Base-by-base conservation (phyloP, 148 eudicot genomes). In the Rhododendron mucronatum region DNA sequence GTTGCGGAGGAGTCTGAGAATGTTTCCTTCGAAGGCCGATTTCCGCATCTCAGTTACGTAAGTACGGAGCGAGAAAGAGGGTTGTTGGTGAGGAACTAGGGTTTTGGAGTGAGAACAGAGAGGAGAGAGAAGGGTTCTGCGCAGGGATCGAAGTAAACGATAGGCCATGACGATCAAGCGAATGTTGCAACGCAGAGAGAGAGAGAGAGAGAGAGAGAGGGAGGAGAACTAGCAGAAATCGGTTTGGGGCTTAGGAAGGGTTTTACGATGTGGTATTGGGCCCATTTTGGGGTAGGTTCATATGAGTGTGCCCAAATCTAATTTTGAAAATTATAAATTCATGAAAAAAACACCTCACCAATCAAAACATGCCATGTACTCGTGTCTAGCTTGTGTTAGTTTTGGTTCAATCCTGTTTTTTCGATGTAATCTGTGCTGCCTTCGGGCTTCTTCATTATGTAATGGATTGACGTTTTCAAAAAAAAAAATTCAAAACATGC, bases 1-100 rank as follows among this genome's bases (percentile, higher is more conserved):
- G 75, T 92, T 91, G 41, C 97, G 94, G 33, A 96, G 91, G 79
- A 92, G 94, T 13, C 97, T 91, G 65, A 93, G 91, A 48, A 95
- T 84, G 48, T 90, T 92, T 5, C 79, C 92, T 48, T 96, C 92
- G 82, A 92, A 91, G 13, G 98, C 94, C 11, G 94, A 91, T 51
- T 89, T 92, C 55, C 96, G 90, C 96, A 93, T 91, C n/a, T 90
- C 92, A 9, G 88, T 74, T 2, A 86, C 85, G 77, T 82, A 91
- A 85, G 57, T 87, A 86, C 95, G 59, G 1, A 37, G 33, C 37
- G 76, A 71, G 53, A 71, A 5, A 81, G 78, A 41, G 65, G 81
- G 67, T 16, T 76, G 88, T 75, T 59, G 91, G 5, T 53, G 88
- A 73, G 48, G 30, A 23, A 50, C n/a, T 10, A 86, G 67, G 69